Evolutionary conservation across 148 eudicot species (phyloP), one percentile per base, ranked within the genome.

Genomic region (Rhododendron ferrugineum): DNA sequence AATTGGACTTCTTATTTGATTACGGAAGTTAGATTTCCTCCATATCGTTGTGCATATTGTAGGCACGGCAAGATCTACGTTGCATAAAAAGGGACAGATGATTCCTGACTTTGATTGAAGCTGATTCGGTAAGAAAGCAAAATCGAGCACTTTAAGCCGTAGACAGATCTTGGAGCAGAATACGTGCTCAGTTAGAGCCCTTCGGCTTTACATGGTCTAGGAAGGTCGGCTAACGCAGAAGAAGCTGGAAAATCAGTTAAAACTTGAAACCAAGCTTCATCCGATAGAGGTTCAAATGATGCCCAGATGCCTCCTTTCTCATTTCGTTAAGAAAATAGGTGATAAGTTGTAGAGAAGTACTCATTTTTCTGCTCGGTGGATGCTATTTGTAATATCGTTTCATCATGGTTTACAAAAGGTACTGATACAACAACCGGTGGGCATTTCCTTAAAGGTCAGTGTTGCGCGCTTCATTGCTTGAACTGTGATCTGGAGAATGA

Each of bases 191-290:
- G 83, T 85, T 72, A 80, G 83, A 86, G 85, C 88, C 14, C 86
- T 88, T 18, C 85, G 91, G 5, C 75, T 80, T 9, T 44, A 64
- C 79, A 89, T 87, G 91, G 89, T 89, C n/a, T 58, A 46, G 0
- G 89, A 89, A 86, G 88, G 88, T 40, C 74, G 70, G 46, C 73
- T 58, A 11, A 83, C 76, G 87, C 89, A 84, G 82, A 87, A 84
- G 88, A 89, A 89, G 66, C 86, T 36, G 20, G 88, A 87, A 85
- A 89, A 87, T 81, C 87, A 85, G 62, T 52, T 87, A 81, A 89
- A 89, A 76, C 88, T 89, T 11, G 89, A 87, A 68, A 83, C 87
- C 1, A 87, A 81, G 87, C 88, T 87, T 82, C 89, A 83, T 47
- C 87, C 82, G 14, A 56, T 87, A 46, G 89, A 89, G 91, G 91